Base-by-base conservation (phyloP, 2,329 filamentous ascomycete genomes). In the Exserohilum turcica region DNA sequence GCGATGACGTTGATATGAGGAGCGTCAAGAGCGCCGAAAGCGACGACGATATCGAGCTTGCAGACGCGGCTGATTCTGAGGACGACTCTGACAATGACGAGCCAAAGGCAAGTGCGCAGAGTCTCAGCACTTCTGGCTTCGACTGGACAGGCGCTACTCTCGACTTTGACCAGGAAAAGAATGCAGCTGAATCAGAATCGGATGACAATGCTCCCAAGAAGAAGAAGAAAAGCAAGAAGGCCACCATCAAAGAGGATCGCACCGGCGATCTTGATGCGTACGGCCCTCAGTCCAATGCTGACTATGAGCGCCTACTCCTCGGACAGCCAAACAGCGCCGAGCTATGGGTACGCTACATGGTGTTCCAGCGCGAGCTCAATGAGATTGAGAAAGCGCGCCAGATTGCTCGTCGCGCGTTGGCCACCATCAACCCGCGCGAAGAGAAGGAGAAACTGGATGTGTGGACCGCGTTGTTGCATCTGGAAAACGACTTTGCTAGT, bases 281-380 rank as follows among this genome's bases (percentile, higher is more conserved):
- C 64, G 93, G 93, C 0, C 94, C 94, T 2, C 92, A 95, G 72
- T 93, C 91, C 1, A 84, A 90, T 13, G 90, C 89, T 58, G 95
- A 99, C 75, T 99, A 92, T 74, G 95, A 99, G 77, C 88, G 94
- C 63, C 86, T 97, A 19, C 84, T 99, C 36, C 85, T 99, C 18
- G 91, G 92, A 50, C 90, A 96, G 72, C 92, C 94, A 2, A 92
- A 97, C 77, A 93, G 90, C n/a, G 95, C 93, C 0, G 82, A 88
- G 57, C 83, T 97, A 24, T 99, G 94, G 94, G 90, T 97, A 48
- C 85, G 91, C 61, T 99, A 99, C 78, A 97, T 99, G 91, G 92
- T 92, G n/a, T 96, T 96, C 83, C 91, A 97, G 76, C 87, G 97
- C 74, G 89, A 96, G 71, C 84, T 96, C 46, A 91, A 91, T 70